Base-by-base conservation (phyloP, 768 basidiomycete species). In the Pisolithus orientalis region DNA sequence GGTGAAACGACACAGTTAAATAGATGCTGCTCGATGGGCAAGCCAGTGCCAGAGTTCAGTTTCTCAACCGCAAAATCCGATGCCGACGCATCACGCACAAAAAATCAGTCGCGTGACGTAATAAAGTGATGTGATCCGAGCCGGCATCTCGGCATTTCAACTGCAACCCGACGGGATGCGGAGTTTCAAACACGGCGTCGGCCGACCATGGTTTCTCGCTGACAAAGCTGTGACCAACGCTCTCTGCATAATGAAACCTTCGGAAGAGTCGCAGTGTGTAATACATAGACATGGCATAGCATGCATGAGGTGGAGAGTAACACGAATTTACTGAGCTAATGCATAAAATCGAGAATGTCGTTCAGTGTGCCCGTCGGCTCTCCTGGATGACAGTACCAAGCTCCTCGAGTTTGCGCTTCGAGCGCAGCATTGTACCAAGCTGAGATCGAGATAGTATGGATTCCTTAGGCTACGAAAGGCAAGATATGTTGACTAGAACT, bases 371-470 rank as follows among this genome's bases (percentile, higher is more conserved):
- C 75, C 90, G 79, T 77, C 90, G 84, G 78, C 87, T 90, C 80
- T 92, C 90, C 77, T 90, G 87, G 77, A 99, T 95, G 68, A 97
- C 83, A 50, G 66, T 83, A 55, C 85, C 77, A 61, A 99, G 83
- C 76, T 99, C 95, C 75, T 99, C 96, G 69, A 99, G 73, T 83
- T 99, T 99, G 78, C 93, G 87, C 78, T 98, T 99, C 62, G 94
- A 95, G 63, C 96, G 92, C 67, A 94, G 78, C 61, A 98, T 82
- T n/a, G 96, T 98, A 37, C 96, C 96, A 65, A 99, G 86, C 93
- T 94, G 64, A 53, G 44, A 14, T 37, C 43, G 52, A 27, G 17
- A 28, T 38, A 34, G 43, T 58, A 53, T 52, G 55, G 34, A 6
- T 29, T n/a, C 11, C 6, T 34, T 13, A 34, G 34, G 5, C 4